Evolutionary conservation across 805 yeast genomes (phyloP), one percentile per base, ranked within the genome.

Genomic region (Middelhovenomyces tepae): DNA sequence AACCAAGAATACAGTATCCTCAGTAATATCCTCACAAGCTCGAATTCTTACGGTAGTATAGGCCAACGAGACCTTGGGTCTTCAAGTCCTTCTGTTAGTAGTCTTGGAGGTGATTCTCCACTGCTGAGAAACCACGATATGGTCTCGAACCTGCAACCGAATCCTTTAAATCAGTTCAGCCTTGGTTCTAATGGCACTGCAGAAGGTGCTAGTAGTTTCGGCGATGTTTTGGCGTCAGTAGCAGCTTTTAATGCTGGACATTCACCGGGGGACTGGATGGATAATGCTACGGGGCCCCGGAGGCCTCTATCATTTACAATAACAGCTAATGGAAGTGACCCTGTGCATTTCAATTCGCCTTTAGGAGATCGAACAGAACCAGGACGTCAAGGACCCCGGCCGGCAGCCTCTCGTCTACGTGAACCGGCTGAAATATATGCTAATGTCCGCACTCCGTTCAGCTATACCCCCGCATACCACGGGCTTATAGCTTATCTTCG

Each of bases 391-490:
- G 27, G 25, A n/a, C 25, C 32, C 26, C 25, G 10, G 7, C 14
- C 32, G 30, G 11, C n/a, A n/a, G n/a, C n/a, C n/a, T n/a, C 25
- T 10, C 20, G 32, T 14, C 21, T n/a, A 13, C 10, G 17, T 13
- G 22, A 36, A 11, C 52, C 56, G 2, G 46, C 45, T 3, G 53
- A 47, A 10, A 48, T 89, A 9, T 91, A 89, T 58, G 75, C 79
- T 14, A 67, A 73, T 32, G 82, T 89, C 10, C 65, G 60, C 15
- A 66, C 62, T 33, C 96, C 97, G 1, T 91, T 81, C 51, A 72
- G 87, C 6, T 89, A 91, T 51, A 87, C 95, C 0, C 81, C 86
- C 1, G 95, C 95, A 2, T 89, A 80, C 54, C 95, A 86, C 56
- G 73, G 77, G 28, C 65, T 89, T 36, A 75, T 83, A 46, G 69